These are phyloP conservation scores for Fusarium ramigenum DNA, from an alignment of 2,329 filamentous ascomycete species.

Conservation along the genomic window DNA sequence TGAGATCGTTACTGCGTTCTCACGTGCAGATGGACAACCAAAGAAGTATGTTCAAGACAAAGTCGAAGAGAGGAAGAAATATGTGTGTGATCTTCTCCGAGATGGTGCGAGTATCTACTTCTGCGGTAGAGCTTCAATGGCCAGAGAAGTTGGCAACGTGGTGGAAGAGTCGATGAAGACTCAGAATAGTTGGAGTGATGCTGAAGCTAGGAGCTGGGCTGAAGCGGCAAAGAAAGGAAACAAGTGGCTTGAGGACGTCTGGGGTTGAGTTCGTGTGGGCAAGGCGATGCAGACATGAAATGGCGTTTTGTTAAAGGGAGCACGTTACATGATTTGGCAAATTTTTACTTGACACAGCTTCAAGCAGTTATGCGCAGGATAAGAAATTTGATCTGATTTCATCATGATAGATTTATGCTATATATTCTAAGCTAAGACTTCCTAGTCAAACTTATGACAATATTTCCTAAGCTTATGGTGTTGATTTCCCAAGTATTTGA, in stretches of 20 bases:
- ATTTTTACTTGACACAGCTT: too few relatives aligned
- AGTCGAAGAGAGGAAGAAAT: slow-evolving; percentile 44
- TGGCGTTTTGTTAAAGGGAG: background rate
- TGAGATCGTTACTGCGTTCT: slow-evolving; percentile 35
- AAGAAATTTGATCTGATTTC: background rate
- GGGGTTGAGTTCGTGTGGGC: slow-evolving; percentile 49
- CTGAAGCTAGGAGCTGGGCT: slow-evolving; percentile 55
- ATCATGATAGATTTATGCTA: background rate
- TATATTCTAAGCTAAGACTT: background rate
- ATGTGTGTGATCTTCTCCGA: slow-evolving; percentile 45
- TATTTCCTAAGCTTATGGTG: background rate
- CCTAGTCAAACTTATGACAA: background rate
- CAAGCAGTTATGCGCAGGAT: background rate
- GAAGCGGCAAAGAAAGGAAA: slow-evolving; percentile 58
- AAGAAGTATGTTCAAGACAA: slow-evolving; percentile 52
- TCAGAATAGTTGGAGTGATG: slow-evolving; percentile 50
- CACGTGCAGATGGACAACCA: slow-evolving; percentile 7
- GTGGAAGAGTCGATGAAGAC: slow-evolving; percentile 49
- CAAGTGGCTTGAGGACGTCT: slow-evolving; percentile 66
- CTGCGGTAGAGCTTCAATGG: slow-evolving; percentile 54
- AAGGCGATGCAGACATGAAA: background rate
- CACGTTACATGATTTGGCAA: background rate
- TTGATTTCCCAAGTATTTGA: background rate
- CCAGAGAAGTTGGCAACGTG: slow-evolving; percentile 53
- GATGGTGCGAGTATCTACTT: slow-evolving; percentile 52